A percentile compares a stretch with the other conserved stretches of the same genome.
phyloP scores from a whole-genome alignment of 805 yeast species.

The Nakazawaea sp. region DNA sequence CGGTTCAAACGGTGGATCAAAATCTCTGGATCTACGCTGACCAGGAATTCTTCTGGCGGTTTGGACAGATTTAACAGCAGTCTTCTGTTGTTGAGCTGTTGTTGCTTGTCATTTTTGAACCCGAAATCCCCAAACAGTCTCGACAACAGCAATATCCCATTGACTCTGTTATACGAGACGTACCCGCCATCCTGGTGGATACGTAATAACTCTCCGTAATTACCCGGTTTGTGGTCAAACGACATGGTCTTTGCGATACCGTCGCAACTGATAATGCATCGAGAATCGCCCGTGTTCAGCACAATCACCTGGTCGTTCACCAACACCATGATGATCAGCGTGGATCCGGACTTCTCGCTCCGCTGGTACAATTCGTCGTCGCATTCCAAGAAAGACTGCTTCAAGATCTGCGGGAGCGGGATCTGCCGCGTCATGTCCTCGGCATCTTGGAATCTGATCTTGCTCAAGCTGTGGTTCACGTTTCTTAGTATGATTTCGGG shows the following conservation, averaged over 20 bases:
- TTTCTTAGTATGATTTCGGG: constrained; percentile 27
- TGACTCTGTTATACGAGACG: constrained; percentile 54
- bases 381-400: constrained; percentile 36
- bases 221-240: constrained; percentile 59
- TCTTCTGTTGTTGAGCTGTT: background rate
- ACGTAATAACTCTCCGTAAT: constrained; percentile 51
- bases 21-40: constrained; percentile 74
- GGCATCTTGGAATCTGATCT: background rate
- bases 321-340: constrained; percentile 40
- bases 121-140: constrained; percentile 65
- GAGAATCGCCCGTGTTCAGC: constrained; percentile 73
- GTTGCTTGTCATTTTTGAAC: constrained; percentile 28
- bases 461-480: constrained; percentile 15
- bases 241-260: constrained; percentile 57
- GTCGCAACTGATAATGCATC: constrained; percentile 48
- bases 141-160: constrained; percentile 50
- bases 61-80: constrained; percentile 25
- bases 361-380: constrained; percentile 36
- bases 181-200: constrained; percentile 54
- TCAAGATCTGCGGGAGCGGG: constrained; percentile 25
- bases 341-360: constrained; percentile 42
- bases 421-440: constrained; percentile 14
- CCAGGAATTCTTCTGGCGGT: constrained; percentile 69
- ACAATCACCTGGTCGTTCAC: constrained; percentile 40
- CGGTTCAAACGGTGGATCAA: constrained; percentile 42